Percentiles rank a stretch among this genome's conserved stretches.
Conservation (phyloP, 495 filamentous ascomycete genomes). For the Daldinia vernicosa region DNA sequence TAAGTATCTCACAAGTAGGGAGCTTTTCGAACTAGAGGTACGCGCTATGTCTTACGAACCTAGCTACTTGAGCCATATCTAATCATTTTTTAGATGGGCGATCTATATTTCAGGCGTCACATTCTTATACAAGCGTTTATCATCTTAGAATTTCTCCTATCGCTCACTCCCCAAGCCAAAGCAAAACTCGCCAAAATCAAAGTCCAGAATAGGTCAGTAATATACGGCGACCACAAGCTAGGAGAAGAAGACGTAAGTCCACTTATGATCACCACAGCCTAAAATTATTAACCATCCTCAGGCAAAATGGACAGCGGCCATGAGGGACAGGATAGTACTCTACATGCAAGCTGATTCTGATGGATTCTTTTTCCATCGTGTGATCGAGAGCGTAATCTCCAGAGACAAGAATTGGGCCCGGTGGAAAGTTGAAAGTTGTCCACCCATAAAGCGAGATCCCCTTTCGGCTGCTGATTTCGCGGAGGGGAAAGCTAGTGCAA, state of each 20-base stretch:
- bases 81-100: conserved; percentile 71
- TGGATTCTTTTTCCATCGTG: conserved; percentile 91
- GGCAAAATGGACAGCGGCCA: conserved; percentile 80
- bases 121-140: conserved; percentile 95
- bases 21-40: conserved; percentile 95
- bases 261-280: neutral
- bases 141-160: conserved; percentile 89
- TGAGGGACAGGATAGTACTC: conserved; percentile 74
- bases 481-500: conserved; percentile 69
- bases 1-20: conserved; percentile 93
- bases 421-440: conserved; percentile 96
- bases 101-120: conserved; percentile 91
- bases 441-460: conserved; percentile 78
- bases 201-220: conserved; percentile 80
- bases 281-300: conserved; percentile 25
- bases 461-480: conserved; percentile 71
- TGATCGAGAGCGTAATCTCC: conserved; percentile 93
- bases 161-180: conserved; percentile 83
- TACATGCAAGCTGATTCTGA: conserved; percentile 82
- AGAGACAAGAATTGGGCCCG: conserved; percentile 98
- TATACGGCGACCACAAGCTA: conserved; percentile 77
- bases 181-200: conserved; percentile 74
- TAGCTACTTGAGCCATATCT: neutral
- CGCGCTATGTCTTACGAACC: conserved; percentile 21
- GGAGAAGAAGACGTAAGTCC: conserved; percentile 79